Evolutionary conservation across 2,329 filamentous ascomycete species (phyloP), one percentile per base, ranked within the genome.

Genomic region (Dryadomyces quercivorus): DNA sequence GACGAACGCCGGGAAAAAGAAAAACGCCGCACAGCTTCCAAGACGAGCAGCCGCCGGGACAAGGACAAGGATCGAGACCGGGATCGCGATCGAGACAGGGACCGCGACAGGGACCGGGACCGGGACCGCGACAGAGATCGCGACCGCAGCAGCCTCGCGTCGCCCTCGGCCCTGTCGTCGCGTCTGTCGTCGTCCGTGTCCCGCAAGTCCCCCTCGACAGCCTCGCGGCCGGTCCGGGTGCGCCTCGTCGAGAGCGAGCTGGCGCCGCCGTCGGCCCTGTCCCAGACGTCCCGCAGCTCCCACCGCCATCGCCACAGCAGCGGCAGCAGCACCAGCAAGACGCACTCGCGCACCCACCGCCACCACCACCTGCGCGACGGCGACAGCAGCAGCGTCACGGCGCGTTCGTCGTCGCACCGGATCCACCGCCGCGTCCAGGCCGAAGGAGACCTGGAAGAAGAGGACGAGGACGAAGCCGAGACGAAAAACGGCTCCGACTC

Each of bases 211-310:
- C 22, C 57, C 5, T 44, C 53, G 4, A 31, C 47, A 16, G 42
- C 52, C 0, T 20, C 50, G 12, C 53, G 56, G 15, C 38, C 57
- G 26, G 40, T 55, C 16, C 57, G 56, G 26, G 16, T 45, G 12
- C 55, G 56, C 21, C 18, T 54, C 1, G 52, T 36, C 44, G 57
- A 59, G 55, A 60, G 59, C 52, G 59, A 60, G 10, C 54, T 59
- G 20, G 42, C 56, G 9, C 55, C 43, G 20, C 53, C 53, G 1
- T 53, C 56, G 2, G 22, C 54, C 3, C 52, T 56, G 15, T 46
- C 56, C 2, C 2, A 43, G 12, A 53, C 52, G 9, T 22, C 48
- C 36, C 18, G 22, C 34, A 18, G 34, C 1, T 18, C 38, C 0
- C 49, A 56, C 43, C 34, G 34, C n/a, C 51, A 53, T 21, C 48